These are phyloP conservation scores for Eimeria zaria DNA, from an alignment of 169 alveolate genomes.

Conservation along the genomic window DNA sequence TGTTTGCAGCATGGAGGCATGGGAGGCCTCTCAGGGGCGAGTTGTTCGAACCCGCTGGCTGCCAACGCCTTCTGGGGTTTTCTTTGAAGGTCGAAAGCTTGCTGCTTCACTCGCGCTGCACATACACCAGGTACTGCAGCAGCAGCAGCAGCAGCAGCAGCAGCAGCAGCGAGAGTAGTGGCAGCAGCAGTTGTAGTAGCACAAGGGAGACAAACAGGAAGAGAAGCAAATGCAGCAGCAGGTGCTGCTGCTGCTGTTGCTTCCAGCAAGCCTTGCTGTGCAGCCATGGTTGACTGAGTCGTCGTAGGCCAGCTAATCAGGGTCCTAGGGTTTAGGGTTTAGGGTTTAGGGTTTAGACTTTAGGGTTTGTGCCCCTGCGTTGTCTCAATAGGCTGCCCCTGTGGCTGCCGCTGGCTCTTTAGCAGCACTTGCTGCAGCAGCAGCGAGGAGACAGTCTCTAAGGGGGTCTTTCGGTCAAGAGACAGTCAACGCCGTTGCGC, in stretches of 20 bases:
- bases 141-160: slow-evolving; percentile 38
- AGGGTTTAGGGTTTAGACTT: slow-evolving; percentile 32
- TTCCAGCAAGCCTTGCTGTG: not conserved
- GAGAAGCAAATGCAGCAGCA: slow-evolving; percentile 1
- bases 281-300: not conserved
- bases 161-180: slow-evolving; percentile 35
- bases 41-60: slow-evolving; percentile 63
- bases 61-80: slow-evolving; percentile 37
- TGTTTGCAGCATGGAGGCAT: slow-evolving; percentile 82
- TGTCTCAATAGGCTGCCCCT: slow-evolving; percentile 25
- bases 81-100: slow-evolving; percentile 67
- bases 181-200: too few species aligned
- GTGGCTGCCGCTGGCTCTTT: slow-evolving; percentile 25
- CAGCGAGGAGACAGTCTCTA: slow-evolving; percentile 25
- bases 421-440: slow-evolving; percentile 30
- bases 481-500: slow-evolving; percentile 50
- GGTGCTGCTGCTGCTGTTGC: slow-evolving; percentile 28
- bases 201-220: not conserved
- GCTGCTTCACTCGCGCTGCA: slow-evolving; percentile 81
- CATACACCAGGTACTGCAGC: slow-evolving; percentile 70
- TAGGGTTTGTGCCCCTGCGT: not conserved
- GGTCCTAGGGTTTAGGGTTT: not conserved
- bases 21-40: slow-evolving; percentile 79
- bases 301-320: not conserved
- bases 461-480: slow-evolving; percentile 38